Percentiles rank a stretch among this genome's conserved stretches.
Conservation (phyloP, 2,329 filamentous ascomycete species). For the Stemphylium vesicarium region DNA sequence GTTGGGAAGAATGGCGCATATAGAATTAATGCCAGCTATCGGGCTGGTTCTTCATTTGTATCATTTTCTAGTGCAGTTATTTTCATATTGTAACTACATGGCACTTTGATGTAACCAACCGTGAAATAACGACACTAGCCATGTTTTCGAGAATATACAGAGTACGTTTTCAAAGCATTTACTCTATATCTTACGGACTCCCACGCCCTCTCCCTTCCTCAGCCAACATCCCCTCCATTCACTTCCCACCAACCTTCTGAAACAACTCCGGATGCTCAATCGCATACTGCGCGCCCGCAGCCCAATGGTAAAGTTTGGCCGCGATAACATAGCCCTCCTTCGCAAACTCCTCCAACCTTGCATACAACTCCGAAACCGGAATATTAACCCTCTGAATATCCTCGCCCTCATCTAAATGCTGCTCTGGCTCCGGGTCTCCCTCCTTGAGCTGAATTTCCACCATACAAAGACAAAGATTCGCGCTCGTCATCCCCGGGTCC, state of each 20-base stretch:
- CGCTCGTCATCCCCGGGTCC: constrained; percentile 37
- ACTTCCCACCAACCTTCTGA: too few species aligned
- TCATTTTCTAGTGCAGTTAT: too few species aligned
- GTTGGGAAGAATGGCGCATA: neutral
- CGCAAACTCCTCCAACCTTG: constrained; percentile 28
- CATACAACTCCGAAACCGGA: constrained; percentile 31
- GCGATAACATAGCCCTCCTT: constrained; percentile 36
- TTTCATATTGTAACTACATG: too few species aligned
- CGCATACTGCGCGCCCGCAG: constrained; percentile 35
- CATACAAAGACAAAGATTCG: constrained; percentile 36
- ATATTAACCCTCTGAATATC: constrained; percentile 37
- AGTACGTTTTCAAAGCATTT: too few species aligned
- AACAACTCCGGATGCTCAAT: constrained; percentile 34
- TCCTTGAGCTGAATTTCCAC: constrained; percentile 32
- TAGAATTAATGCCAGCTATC: neutral
- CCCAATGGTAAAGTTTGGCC: constrained; percentile 40
- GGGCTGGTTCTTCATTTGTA: too few species aligned
- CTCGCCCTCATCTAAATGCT: constrained; percentile 38
- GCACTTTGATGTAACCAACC: too few species aligned
- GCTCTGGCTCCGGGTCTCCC: constrained; percentile 28
- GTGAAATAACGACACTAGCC: too few species aligned
- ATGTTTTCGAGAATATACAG: too few species aligned
- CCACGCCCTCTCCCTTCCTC: too few species aligned
- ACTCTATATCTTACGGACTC: too few species aligned
- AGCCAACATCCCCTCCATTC: too few species aligned